phyloP scores from a whole-genome alignment of 345 rosid genomes.

The Lepidium sativum region DNA sequence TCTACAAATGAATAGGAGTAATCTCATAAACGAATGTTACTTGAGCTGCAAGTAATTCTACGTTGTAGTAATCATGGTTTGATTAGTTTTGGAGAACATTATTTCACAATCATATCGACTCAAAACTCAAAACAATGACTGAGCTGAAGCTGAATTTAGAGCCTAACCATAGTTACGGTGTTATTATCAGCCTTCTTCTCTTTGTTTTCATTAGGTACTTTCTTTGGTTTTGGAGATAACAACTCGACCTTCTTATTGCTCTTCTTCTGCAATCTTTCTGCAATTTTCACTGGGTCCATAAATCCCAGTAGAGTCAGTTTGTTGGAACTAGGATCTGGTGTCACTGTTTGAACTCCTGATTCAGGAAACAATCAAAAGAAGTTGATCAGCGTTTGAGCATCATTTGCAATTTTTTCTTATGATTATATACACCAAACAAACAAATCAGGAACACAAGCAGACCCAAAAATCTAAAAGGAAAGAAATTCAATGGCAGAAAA shows the following conservation, averaged over 20 bases:
- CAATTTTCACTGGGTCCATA: constrained; percentile 50
- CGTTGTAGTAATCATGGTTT: neutral
- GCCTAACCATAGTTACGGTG: constrained; percentile 21
- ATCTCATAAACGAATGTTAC: neutral
- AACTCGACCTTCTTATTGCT: constrained; percentile 62
- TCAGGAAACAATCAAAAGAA: neutral
- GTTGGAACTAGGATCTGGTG: constrained; percentile 38
- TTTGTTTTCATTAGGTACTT: constrained; percentile 27
- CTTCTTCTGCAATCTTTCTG: constrained; percentile 37
- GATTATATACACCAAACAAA: neutral
- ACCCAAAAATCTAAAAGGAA: neutral
- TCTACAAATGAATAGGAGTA: neutral
- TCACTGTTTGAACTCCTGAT: constrained; percentile 42
- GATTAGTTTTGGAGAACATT: neutral
- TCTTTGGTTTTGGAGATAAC: constrained; percentile 70
- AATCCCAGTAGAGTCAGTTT: constrained; percentile 58
- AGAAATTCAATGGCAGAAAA: neutral
- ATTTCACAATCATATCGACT: neutral
- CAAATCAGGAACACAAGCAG: neutral
- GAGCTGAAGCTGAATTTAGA: neutral
- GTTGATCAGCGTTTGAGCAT: neutral
- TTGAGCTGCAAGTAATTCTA: constrained; percentile 8
- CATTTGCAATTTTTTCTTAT: neutral
- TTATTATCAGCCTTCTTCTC: constrained; percentile 23
- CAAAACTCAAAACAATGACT: neutral